Evolutionary conservation across 805 yeast genomes (phyloP), one percentile per base, ranked within the genome.

Genomic region (Debaryomyces maramus): DNA sequence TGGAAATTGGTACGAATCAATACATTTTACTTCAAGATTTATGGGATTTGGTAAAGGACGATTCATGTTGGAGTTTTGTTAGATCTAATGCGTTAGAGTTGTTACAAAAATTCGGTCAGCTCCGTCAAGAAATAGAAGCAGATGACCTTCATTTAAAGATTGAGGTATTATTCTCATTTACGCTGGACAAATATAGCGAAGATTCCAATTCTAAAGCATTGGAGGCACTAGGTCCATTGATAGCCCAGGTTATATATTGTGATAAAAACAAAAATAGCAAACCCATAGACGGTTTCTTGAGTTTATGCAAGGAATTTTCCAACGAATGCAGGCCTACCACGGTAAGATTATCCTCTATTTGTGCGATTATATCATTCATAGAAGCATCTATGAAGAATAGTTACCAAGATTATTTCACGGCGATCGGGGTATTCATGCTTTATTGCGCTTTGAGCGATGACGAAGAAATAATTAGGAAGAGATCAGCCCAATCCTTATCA

Each of bases 371-470:
- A 18, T 36, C 54, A n/a, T 36, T 46, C 6, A 41, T 38, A 54
- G 9, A 7, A 14, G 6, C 32, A 13, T 15, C 21, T 5, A 10
- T 34, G 10, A 21, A 34, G 15, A 15, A 35, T 48, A 13, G 14
- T 13, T 13, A 24, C 6, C 9, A 6, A n/a, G 32, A 8, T 19
- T 2, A 2, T 17, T 29, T 3, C 8, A 18, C 30, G 32, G 42
- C 43, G 20, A 39, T 10, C 63, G 47, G 60, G 40, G 24, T 51
- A 9, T 39, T 63, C 28, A 41, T 47, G 29, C 36, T 72, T 0
- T 68, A 67, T 42, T 53, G 60, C 10, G 70, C 64, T 45, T 53
- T 83, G 17, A 61, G 62, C 38, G 96, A 88, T 58, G 95, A 87
- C 51, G 91, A 84, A 48, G 77, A 70, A 9, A 79, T 72, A 10